phyloP scores from a whole-genome alignment of 2,329 filamentous ascomycete species.

The Penicillium occitanis region DNA sequence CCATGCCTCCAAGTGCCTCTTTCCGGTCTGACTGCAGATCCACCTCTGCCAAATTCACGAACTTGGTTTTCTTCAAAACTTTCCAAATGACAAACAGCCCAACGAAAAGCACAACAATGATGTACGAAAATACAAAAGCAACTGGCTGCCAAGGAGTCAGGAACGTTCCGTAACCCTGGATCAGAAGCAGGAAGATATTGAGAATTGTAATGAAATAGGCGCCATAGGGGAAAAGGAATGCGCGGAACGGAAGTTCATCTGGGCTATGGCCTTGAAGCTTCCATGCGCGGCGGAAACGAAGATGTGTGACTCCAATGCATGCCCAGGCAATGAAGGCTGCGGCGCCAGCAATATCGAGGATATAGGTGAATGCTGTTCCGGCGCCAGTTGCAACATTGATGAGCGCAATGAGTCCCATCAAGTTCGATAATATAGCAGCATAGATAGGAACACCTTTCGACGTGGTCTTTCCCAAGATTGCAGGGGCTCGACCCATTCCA shows the following conservation, averaged over 20 bases:
- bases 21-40: slow-evolving; percentile 13
- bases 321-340: slow-evolving; percentile 21
- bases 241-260: slow-evolving; percentile 17
- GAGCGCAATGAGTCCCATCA: slow-evolving; percentile 65
- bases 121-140: slow-evolving; percentile 19
- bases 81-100: slow-evolving; percentile 16
- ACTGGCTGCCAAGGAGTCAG: slow-evolving; percentile 20
- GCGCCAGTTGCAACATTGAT: slow-evolving; percentile 65
- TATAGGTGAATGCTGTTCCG: slow-evolving; percentile 56
- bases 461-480: slow-evolving; percentile 42
- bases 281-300: slow-evolving; percentile 19
- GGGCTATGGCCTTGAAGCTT: slow-evolving; percentile 14
- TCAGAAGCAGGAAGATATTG: slow-evolving; percentile 19
- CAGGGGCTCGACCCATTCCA: slow-evolving; percentile 45
- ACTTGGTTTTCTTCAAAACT: slow-evolving; percentile 9
- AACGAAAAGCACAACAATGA: slow-evolving; percentile 20
- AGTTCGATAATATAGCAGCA: slow-evolving; percentile 44
- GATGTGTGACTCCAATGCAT: slow-evolving; percentile 18
- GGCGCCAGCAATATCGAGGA: slow-evolving; percentile 35
- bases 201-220: slow-evolving; percentile 15
- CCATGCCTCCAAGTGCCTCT: slow-evolving; percentile 5
- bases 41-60: slow-evolving; percentile 17
- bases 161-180: slow-evolving; percentile 14
- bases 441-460: slow-evolving; percentile 46
- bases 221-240: slow-evolving; percentile 16